Percentiles rank a stretch among this genome's conserved stretches.
These are phyloP conservation scores for Ilyonectria sp. DNA, from an alignment of 2,329 filamentous ascomycete genomes.

Conservation along the genomic window DNA sequence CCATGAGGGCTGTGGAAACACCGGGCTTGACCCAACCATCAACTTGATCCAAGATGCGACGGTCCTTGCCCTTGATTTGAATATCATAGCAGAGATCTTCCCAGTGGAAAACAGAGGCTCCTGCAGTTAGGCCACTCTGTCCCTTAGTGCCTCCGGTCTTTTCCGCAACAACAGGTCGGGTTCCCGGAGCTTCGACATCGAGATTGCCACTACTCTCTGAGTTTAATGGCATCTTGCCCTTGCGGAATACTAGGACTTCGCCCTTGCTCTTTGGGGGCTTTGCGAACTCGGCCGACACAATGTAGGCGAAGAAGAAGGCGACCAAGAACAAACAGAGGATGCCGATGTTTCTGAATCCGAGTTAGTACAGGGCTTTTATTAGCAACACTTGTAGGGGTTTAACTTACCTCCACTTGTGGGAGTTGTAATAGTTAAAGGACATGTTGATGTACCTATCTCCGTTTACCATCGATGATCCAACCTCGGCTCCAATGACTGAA, in stretches of 20 bases:
- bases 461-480: constrained; percentile 67
- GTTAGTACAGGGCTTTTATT: accelerated
- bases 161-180: constrained; percentile 39
- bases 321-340: constrained; percentile 76
- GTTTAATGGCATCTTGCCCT: constrained; percentile 69
- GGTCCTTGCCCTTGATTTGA: constrained; percentile 76
- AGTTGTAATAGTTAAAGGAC: constrained; percentile 70
- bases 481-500: constrained; percentile 66
- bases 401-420: constrained; percentile 66
- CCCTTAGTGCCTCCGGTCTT: constrained; percentile 27
- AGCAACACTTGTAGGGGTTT: accelerated
- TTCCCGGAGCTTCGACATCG: constrained; percentile 48
- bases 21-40: constrained; percentile 86
- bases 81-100: constrained; percentile 74
- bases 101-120: constrained; percentile 75
- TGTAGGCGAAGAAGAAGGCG: constrained; percentile 75
- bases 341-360: constrained; percentile 71
- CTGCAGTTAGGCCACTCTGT: constrained; percentile 14
- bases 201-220: constrained; percentile 67
- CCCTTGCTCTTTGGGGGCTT: constrained; percentile 74
- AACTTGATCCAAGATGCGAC: constrained; percentile 79
- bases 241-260: constrained; percentile 77
- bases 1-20: constrained; percentile 81
- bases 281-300: constrained; percentile 75
- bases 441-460: constrained; percentile 73